Conservation (phyloP, 208 protist genomes). For the Blastocrithidia nonstop region DNA sequence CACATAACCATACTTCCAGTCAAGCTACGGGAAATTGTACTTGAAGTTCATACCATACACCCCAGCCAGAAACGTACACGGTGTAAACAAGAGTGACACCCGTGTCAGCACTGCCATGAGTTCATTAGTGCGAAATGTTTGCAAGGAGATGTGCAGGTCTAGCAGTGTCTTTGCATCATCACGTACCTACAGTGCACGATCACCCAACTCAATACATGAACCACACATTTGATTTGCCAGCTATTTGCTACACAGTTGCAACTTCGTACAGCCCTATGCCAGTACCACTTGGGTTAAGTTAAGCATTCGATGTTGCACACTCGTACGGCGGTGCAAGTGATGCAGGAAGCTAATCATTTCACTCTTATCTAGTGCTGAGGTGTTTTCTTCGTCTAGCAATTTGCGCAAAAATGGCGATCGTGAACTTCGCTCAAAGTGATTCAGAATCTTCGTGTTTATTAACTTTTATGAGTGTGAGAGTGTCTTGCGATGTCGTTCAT, state of each 20-base stretch:
- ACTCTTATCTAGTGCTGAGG: constrained; percentile 35
- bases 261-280: constrained; percentile 54
- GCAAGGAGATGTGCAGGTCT: constrained; percentile 64
- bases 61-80: constrained; percentile 70
- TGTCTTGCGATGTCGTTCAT: constrained; percentile 1
- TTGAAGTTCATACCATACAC: constrained; percentile 87
- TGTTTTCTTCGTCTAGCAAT: constrained; percentile 39
- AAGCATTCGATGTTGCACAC: constrained; percentile 69
- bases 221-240: constrained; percentile 60
- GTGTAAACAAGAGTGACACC: constrained; percentile 75
- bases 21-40: constrained; percentile 55
- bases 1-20: constrained; percentile 48
- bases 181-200: constrained; percentile 59
- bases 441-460: constrained; percentile 40
- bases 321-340: constrained; percentile 72
- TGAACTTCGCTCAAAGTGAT: constrained; percentile 59
- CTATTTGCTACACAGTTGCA: constrained; percentile 55
- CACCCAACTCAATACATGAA: constrained; percentile 50
- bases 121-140: constrained; percentile 73
- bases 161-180: constrained; percentile 74
- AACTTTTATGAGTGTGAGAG: constrained; percentile 5
- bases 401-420: constrained; percentile 50
- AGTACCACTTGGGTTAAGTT: constrained; percentile 49
- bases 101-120: constrained; percentile 82
- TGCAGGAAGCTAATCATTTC: constrained; percentile 79